Evolutionary conservation across 257 asterid genomes (phyloP).

Genomic region (Solanum piurae): DNA sequence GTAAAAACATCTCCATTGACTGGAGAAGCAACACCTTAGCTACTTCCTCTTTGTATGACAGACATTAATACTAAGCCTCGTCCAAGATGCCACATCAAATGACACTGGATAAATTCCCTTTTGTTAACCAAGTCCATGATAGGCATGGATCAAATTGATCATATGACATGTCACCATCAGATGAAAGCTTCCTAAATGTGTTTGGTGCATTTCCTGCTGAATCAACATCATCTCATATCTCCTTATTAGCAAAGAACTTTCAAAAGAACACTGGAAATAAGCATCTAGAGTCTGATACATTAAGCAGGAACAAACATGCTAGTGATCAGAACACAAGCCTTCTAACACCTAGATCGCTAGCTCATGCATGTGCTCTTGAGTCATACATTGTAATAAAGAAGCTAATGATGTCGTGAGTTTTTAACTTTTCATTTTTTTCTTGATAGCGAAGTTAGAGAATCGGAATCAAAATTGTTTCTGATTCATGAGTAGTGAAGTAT

Average conservation of each 20-base stretch:
- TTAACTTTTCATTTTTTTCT: not conserved
- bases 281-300: not conserved
- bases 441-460: not conserved
- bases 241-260: not conserved
- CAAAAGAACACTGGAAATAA: not conserved
- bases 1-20: not conserved
- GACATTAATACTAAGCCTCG: not conserved
- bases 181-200: not conserved
- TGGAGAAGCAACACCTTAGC: not conserved
- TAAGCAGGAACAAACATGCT: not conserved
- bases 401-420: not conserved
- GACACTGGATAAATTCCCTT: not conserved
- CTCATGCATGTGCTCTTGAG: not conserved
- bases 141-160: not conserved
- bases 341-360: not conserved
- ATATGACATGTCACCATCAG: not conserved
- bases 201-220: not conserved
- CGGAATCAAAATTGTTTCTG: not conserved
- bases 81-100: slow-evolving; percentile 1
- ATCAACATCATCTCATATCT: not conserved
- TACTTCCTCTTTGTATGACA: not conserved
- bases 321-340: not conserved
- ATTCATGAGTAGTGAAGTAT: not conserved
- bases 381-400: not conserved
- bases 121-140: not conserved